phyloP scores from a whole-genome alignment of 2,329 filamentous ascomycete species.

The Sclerotinia spermophila region DNA sequence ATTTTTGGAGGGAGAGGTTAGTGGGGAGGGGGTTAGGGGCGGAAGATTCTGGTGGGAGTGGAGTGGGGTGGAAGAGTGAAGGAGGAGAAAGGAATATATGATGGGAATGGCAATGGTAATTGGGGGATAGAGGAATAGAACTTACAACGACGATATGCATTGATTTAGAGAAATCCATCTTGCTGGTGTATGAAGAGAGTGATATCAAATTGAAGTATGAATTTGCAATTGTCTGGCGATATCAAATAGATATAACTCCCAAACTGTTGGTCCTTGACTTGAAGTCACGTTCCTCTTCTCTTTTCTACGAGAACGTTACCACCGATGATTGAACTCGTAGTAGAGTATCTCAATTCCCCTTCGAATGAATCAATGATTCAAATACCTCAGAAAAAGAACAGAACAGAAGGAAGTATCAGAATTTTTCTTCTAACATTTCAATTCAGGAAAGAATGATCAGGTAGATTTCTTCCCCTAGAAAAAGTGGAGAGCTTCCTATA shows the following conservation, averaged over 20 bases:
- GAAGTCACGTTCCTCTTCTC: background rate
- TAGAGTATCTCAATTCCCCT: background rate
- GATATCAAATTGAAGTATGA: background rate
- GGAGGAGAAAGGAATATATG: background rate
- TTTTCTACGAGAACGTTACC: background rate
- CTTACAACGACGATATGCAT: constrained; percentile 11
- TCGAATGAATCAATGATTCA: background rate
- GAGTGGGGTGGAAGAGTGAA: background rate
- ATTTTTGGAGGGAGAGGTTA: background rate
- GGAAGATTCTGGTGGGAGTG: too few species aligned
- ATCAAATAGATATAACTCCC: background rate
- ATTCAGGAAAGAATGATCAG: background rate
- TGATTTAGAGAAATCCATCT: constrained; percentile 9
- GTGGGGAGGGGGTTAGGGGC: background rate
- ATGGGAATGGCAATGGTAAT: background rate
- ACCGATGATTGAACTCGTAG: background rate
- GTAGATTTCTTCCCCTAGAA: background rate
- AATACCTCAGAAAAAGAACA: background rate
- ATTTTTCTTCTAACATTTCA: too few species aligned
- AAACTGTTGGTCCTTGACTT: background rate
- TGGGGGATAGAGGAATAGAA: background rate
- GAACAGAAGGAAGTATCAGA: too few species aligned
- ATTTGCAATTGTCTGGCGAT: background rate
- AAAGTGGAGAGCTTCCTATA: background rate
- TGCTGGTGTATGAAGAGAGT: background rate